Evolutionary conservation across 768 basidiomycete genomes (phyloP), one percentile per base, ranked within the genome.

Genomic region (Suillus weaverae): DNA sequence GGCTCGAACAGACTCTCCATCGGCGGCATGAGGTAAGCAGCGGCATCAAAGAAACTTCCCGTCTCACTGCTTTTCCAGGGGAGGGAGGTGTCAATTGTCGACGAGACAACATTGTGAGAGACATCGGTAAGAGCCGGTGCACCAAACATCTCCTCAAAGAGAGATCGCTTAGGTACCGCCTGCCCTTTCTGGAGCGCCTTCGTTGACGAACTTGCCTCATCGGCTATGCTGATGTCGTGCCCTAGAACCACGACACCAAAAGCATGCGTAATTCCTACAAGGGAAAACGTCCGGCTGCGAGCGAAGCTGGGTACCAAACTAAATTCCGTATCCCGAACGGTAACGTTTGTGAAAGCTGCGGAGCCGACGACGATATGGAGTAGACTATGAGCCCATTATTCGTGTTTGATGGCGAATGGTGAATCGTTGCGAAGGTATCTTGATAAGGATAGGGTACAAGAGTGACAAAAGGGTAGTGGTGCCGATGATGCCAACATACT

Each of bases 91-190:
- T 64, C 64, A 13, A 73, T 68, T 64, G 48, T 65, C n/a, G n/a
- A n/a, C 20, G 63, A 32, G 41, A 57, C 64, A 36, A 62, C 22
- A 53, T 35, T 35, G 18, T 41, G 41, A 20, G 74, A 67, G 38
- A 72, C 66, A 38, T 78, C 72, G 8, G 71, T 69, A 69, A 95
- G 87, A 3, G 90, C 90, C 51, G 92, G 86, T 65, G 85, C 80
- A 44, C 95, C 95, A 72, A 97, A 97, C 71, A 96, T 92, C 71
- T 96, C 94, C 74, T 94, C 90, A 78, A 96, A 94, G 8, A 97
- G 79, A 9, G 92, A 90, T 64, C 82, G 79, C 66, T 71, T 80
- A 26, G 74, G 72, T 68, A 81, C 68, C 67, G 70, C 62, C 71
- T 72, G 43, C 64, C 65, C 26, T 70, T 71, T 56, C 73, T 71